Percentiles rank a stretch among this genome's conserved stretches.
These are phyloP conservation scores for Olyra latifolia DNA, from an alignment of 176 grass and related monocot species.

Conservation along the genomic window DNA sequence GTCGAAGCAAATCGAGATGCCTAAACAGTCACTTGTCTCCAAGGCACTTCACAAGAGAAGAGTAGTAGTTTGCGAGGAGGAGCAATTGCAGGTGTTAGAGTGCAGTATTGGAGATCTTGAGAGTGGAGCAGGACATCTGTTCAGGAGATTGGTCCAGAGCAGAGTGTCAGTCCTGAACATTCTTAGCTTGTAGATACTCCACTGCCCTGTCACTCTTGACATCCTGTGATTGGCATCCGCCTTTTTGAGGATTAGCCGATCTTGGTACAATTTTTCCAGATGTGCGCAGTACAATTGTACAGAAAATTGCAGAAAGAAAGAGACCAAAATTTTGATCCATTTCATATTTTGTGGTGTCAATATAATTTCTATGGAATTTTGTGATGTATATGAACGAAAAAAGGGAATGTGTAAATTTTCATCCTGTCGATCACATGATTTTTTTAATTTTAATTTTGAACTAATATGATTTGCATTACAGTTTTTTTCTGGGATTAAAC, in stretches of 20 bases:
- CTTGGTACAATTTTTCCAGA: background rate
- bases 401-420: background rate
- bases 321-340: slow-evolving; percentile 15
- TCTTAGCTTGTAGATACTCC: slow-evolving; percentile 29
- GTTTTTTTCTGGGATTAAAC: background rate
- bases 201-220: background rate
- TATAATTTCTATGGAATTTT: background rate
- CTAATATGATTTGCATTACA: background rate
- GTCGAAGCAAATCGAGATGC: slow-evolving; percentile 29
- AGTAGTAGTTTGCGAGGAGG: slow-evolving; percentile 14
- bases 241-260: slow-evolving; percentile 39
- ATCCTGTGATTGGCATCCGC: slow-evolving; percentile 21
- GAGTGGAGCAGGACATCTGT: slow-evolving; percentile 14
- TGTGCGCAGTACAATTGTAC: slow-evolving; percentile 18
- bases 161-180: slow-evolving; percentile 47
- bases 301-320: slow-evolving; percentile 1
- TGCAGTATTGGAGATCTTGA: slow-evolving; percentile 34
- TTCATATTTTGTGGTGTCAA: background rate
- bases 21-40: slow-evolving; percentile 30
- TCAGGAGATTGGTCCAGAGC: slow-evolving; percentile 34
- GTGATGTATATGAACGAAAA: background rate
- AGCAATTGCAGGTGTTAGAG: slow-evolving; percentile 36
- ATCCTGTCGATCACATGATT: background rate
- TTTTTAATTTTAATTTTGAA: background rate
- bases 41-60: slow-evolving; percentile 38